phyloP scores from a whole-genome alignment of 805 yeast genomes.

The Brettanomyces custersianus region DNA sequence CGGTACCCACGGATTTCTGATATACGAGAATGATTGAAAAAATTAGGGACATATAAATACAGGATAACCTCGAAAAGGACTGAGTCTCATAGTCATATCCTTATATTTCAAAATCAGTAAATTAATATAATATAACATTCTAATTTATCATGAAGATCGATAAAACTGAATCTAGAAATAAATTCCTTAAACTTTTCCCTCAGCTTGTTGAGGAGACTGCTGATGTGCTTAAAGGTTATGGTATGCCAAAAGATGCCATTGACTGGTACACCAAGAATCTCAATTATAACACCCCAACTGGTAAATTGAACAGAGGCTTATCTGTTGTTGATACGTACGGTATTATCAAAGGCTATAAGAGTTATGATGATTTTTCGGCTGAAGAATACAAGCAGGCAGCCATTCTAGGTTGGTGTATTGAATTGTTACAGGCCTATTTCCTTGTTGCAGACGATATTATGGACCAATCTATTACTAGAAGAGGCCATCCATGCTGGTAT shows the following conservation, averaged over 20 bases:
- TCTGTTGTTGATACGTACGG: constrained; percentile 91
- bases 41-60: too few species aligned
- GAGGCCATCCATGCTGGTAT: constrained; percentile 99
- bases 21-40: too few species aligned
- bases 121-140: too few species aligned
- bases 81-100: too few species aligned
- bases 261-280: constrained; percentile 72
- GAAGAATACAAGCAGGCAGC: constrained; percentile 81
- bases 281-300: constrained; percentile 89
- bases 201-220: constrained; percentile 67
- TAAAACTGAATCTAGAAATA: constrained; percentile 36
- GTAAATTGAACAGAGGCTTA: constrained; percentile 91
- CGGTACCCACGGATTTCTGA: too few species aligned
- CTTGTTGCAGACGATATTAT: constrained; percentile 97
- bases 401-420: constrained; percentile 90
- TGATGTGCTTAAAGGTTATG: constrained; percentile 51
- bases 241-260: constrained; percentile 79
- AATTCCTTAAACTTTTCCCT: constrained; percentile 65
- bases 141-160: constrained; percentile 18
- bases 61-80: too few species aligned
- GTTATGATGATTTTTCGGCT: constrained; percentile 44
- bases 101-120: too few species aligned
- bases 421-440: constrained; percentile 91
- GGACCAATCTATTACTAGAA: constrained; percentile 93
- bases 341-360: constrained; percentile 56